Base-by-base conservation (phyloP, 2,329 filamentous ascomycete species). In the Phialophora expanda region DNA sequence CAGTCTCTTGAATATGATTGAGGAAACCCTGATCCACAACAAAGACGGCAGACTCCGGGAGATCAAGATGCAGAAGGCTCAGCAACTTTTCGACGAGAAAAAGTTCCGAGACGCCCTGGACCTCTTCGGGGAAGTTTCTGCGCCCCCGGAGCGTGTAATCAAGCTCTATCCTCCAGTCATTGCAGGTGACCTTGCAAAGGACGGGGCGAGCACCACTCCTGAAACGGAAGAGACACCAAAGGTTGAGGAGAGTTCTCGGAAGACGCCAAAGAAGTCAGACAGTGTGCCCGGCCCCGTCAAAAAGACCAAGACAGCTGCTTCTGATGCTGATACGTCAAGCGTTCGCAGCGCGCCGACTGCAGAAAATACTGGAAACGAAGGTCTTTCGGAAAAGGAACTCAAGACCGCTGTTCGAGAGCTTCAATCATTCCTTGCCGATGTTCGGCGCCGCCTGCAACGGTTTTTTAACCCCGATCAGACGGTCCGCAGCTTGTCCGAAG, bases 51-150 rank as follows among this genome's bases (percentile, higher is more conserved):
- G 91, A 9, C 83, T 97, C 66, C 87, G 93, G 30, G 90, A 96
- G 72, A 89, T 96, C 72, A 96, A 94, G 79, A 95, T 96, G 81
- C 85, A 90, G 71, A 99, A 99, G 76, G 95, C 94, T 0, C 92
- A 96, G 76, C 81, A 84, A 14, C 81, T 98, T 4, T 99, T 99
- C 73, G 87, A 88, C 65, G 83, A 91, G 71, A 90, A 89, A 72
- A 96, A 90, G 75, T 99, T 93, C 74, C 86, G 89, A 46, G 89
- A 93, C 57, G 90, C 94, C 1, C 85, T 99, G 80, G 93, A 98
- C 72, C 80, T 99, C 1, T 98, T 98, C 78, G 91, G 91, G 3
- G 90, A 95, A 61, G 92, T 97, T 2, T 88, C 92, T 72, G 93
- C 95, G 0, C 92, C 95, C 0, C 94, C 95, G 0, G 92, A 96